phyloP scores from a whole-genome alignment of 2,329 filamentous ascomycete species.

The Fusarium sp. region DNA sequence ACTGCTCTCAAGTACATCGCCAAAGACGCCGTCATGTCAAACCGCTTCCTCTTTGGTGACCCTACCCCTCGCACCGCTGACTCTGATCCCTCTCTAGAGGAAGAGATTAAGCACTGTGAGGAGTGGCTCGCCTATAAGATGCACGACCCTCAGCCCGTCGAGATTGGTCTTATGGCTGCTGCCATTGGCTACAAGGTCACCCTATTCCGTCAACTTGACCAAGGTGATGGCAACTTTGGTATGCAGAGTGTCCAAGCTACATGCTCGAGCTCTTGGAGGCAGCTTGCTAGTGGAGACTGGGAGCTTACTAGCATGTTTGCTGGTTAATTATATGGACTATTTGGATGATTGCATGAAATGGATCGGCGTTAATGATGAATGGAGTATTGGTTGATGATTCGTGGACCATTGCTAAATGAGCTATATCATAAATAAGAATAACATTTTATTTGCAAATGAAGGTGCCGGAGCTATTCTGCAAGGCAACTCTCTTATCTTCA shows the following conservation, averaged over 20 bases:
- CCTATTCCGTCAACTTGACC: constrained; percentile 44
- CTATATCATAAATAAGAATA: constrained; percentile 16
- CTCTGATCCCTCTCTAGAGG: constrained; percentile 46
- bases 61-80: constrained; percentile 39
- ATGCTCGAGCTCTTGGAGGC: constrained; percentile 47
- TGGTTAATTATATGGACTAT: constrained; percentile 23
- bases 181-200: constrained; percentile 44
- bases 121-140: constrained; percentile 49
- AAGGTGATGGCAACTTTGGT: constrained; percentile 37
- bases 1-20: constrained; percentile 46
- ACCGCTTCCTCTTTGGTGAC: constrained; percentile 47
- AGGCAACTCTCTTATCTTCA: background rate
- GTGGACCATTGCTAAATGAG: constrained; percentile 8
- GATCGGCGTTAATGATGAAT: constrained; percentile 26
- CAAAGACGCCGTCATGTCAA: constrained; percentile 47
- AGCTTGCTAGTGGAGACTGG: constrained; percentile 47
- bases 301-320: constrained; percentile 48
- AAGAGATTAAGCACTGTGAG: constrained; percentile 46
- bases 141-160: constrained; percentile 46
- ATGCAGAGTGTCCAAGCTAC: constrained; percentile 45
- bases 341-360: constrained; percentile 25
- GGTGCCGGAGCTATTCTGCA: too few species aligned
- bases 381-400: constrained; percentile 35
- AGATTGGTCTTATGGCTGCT: constrained; percentile 48
- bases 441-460: background rate